phyloP scores from a whole-genome alignment of 331 rosid species.

The Pyrus hybrid region DNA sequence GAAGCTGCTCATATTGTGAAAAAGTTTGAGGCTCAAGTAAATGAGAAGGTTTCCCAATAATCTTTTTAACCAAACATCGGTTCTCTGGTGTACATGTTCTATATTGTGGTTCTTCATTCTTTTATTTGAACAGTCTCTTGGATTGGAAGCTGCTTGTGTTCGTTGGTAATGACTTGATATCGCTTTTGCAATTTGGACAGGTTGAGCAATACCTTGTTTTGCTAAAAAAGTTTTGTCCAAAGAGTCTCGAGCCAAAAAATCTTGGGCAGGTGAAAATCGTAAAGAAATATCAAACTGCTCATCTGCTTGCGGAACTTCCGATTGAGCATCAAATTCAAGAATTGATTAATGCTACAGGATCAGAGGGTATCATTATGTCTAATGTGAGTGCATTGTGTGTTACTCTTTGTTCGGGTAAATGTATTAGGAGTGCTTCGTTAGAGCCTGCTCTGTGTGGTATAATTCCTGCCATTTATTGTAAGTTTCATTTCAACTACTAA shows the following conservation, averaged over 20 bases:
- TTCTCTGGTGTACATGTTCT: neutral
- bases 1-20: neutral
- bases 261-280: neutral
- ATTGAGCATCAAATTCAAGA: slow-evolving; percentile 69
- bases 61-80: neutral
- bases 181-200: neutral
- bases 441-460: neutral
- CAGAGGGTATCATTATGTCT: slow-evolving; percentile 52
- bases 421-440: neutral
- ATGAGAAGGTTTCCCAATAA: neutral
- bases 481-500: neutral
- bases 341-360: slow-evolving; percentile 68
- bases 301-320: slow-evolving; percentile 67
- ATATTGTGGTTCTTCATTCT: neutral
- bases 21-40: neutral
- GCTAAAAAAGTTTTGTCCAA: neutral
- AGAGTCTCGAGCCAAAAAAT: neutral
- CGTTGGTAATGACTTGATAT: neutral
- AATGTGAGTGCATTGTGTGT: slow-evolving; percentile 2
- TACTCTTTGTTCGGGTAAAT: neutral
- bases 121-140: neutral
- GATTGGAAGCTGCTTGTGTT: neutral
- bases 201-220: neutral
- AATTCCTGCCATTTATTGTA: neutral
- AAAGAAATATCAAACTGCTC: neutral